These are phyloP conservation scores for Sistotremastrum niveocremeum DNA, from an alignment of 768 basidiomycete species.

Conservation along the genomic window DNA sequence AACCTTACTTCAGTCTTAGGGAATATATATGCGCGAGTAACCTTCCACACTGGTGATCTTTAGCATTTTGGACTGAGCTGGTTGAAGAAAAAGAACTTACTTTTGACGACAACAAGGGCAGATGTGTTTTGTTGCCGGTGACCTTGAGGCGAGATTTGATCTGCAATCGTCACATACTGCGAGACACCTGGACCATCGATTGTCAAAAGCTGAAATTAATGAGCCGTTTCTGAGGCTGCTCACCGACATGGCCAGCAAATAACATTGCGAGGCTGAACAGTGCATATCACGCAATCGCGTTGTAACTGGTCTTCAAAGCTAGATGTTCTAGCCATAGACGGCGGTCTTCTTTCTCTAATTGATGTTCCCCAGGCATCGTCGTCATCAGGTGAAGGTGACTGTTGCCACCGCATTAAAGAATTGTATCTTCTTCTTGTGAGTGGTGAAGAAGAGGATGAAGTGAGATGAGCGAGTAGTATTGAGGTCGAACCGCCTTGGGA, in stretches of 20 bases:
- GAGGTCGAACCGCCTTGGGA: conserved; percentile 23
- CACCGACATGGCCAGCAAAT: conserved; percentile 83
- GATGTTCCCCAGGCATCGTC: not conserved
- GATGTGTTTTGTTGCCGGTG: conserved; percentile 41
- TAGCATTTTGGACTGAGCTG: not conserved
- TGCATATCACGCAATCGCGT: conserved; percentile 56
- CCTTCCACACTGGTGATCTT: conserved; percentile 28
- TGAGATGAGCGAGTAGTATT: conserved; percentile 43
- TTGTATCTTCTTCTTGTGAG: conserved; percentile 36
- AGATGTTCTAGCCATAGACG: conserved; percentile 2
- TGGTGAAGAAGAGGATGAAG: conserved; percentile 26
- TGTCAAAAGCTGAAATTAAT: not conserved
- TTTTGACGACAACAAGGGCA: conserved; percentile 51
- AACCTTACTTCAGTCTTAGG: conserved; percentile 17
- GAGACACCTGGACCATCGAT: conserved; percentile 21
- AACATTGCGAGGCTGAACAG: conserved; percentile 49
- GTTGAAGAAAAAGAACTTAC: conserved; percentile 16
- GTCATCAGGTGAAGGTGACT: not conserved
- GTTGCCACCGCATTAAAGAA: conserved; percentile 18
- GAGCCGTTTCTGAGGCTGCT: conserved; percentile 8
- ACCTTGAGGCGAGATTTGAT: conserved; percentile 42
- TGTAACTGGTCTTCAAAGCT: conserved; percentile 10
- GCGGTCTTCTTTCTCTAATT: conserved; percentile 12
- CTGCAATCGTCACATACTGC: conserved; percentile 56
- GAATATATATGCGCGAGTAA: conserved; percentile 50